Evolutionary conservation across 2,329 filamentous ascomycete species (phyloP), one percentile per base, ranked within the genome.

Genomic region (Fusarium oligoseptatum): DNA sequence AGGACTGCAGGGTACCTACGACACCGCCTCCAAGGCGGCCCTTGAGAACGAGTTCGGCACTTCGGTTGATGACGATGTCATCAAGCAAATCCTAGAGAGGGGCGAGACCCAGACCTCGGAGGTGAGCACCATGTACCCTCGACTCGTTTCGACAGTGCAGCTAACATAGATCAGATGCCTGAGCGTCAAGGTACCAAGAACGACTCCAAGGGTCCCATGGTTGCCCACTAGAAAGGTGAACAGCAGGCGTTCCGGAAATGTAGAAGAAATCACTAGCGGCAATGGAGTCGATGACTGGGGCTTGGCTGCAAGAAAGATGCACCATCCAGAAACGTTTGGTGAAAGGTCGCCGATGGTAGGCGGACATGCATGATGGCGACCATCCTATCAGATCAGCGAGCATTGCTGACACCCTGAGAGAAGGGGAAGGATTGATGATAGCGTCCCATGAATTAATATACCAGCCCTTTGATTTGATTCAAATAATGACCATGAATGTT

Each of bases 1-100:
- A 83, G 96, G 96, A 75, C 91, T 90, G 52, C 95, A 98, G 83
- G 96, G 96, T 66, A 89, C 92, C 68, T 87, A 93, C 50, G 93
- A 98, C 80, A 85, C 86, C 11, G 95, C 95, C 10, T 93, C 94
- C 77, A 94, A 97, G 76, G 84, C 87, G 50, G 88, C 88, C 56
- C 88, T 99, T 6, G 92, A 97, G 80, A 93, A 92, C 76, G 95
- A 98, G 85, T 99, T 99, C 78, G 95, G 94, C 77, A 96, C 94
- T 15, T 85, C 88, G 77, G 88, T 92, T 64, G 92, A 95, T 27
- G 95, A 98, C 9, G 93, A 96, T 1, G 92, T 93, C 68, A 92
- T 98, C 80, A 90, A 90, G 85, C 87, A 91, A 85, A 98, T 99
- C 73, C 86, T 98, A 48, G 89, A 94, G 85, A 90, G 90, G 82